Evolutionary conservation across 495 filamentous ascomycete genomes (phyloP).

Genomic region (Rostrohypoxylon terebratum): DNA sequence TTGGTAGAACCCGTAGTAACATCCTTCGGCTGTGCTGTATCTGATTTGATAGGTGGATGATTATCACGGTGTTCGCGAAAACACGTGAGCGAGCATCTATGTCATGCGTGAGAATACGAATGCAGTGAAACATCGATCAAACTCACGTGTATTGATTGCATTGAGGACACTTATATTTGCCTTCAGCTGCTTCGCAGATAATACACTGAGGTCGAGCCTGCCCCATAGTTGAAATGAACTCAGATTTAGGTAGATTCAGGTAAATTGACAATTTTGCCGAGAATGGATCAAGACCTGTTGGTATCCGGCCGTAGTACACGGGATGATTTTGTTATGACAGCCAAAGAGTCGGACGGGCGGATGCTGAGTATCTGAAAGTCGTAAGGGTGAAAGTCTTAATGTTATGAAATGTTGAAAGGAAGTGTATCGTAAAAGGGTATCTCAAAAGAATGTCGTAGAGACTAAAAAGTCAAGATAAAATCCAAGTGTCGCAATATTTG

Average conservation of each 20-base stretch:
- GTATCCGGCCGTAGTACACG: neutral
- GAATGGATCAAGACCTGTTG: neutral
- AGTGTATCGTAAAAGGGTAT: neutral
- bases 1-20: neutral
- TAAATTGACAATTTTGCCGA: neutral
- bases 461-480: neutral
- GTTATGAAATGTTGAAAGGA: neutral
- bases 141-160: conserved; percentile 70
- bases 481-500: neutral
- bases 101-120: conserved; percentile 9
- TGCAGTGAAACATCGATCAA: neutral
- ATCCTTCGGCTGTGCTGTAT: neutral
- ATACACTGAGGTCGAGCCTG: conserved; percentile 54
- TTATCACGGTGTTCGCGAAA: conserved; percentile 69
- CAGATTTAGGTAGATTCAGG: no score
- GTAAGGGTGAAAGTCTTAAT: neutral
- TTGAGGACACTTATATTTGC: conserved; percentile 72
- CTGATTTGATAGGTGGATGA: conserved; percentile 37
- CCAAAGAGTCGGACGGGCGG: neutral
- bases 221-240: conserved; percentile 29
- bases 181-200: conserved; percentile 65
- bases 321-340: neutral
- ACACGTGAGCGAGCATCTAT: conserved; percentile 77
- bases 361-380: neutral
- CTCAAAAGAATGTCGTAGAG: neutral